A percentile compares a stretch with the other conserved stretches of the same genome.
These are phyloP conservation scores for Rutstroemia sydowiana DNA, from an alignment of 2,329 filamentous ascomycete genomes.

Conservation along the genomic window DNA sequence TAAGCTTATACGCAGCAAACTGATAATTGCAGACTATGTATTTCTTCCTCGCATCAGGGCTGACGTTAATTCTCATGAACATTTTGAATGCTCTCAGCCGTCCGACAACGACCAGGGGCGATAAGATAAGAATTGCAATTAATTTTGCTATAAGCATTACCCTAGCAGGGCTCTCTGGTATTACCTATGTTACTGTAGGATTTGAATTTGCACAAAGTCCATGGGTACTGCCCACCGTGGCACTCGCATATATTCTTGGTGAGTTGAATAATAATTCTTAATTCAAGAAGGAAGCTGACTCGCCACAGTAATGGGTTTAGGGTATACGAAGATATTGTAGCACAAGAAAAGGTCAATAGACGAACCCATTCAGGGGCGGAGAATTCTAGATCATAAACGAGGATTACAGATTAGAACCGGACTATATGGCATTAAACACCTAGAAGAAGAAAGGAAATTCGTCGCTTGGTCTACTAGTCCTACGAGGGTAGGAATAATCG, in stretches of 20 bases:
- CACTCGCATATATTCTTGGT: neutral
- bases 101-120: neutral
- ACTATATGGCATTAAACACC: too few relatives aligned
- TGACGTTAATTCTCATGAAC: constrained; percentile 21
- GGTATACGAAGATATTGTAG: neutral
- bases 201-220: constrained; percentile 10
- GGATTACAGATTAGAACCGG: too few relatives aligned
- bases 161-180: constrained; percentile 1
- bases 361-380: too few relatives aligned
- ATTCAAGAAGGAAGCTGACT: too few relatives aligned
- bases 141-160: constrained; percentile 4
- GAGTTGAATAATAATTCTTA: neutral
- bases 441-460: too few relatives aligned
- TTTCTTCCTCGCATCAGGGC: constrained; percentile 20
- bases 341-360: too few relatives aligned
- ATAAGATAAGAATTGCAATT: constrained; percentile 1
- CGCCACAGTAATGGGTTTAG: neutral
- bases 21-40: constrained; percentile 16
- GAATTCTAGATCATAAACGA: too few relatives aligned
- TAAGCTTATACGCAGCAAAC: neutral
- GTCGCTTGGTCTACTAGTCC: too few relatives aligned
- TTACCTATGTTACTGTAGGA: neutral
- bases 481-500: too few relatives aligned
- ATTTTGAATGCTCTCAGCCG: constrained; percentile 14
- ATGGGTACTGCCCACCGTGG: constrained; percentile 12